Evolutionary conservation across 129 eudicot genomes (phyloP), one percentile per base, ranked within the genome.

Genomic region (Flaveria linearis): DNA sequence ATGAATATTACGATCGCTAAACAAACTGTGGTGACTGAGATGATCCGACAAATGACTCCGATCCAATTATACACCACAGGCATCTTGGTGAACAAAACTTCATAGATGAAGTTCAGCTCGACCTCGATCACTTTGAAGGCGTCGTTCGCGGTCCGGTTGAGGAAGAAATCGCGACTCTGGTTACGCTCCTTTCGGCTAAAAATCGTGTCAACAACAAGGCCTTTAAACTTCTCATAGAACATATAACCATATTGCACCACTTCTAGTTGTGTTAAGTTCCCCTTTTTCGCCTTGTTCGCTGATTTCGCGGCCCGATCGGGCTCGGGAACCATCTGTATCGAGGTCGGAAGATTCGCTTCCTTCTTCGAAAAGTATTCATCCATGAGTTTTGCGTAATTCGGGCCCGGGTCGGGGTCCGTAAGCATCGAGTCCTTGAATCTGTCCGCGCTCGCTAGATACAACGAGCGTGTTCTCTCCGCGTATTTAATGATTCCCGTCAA

Each of bases 61-160:
- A 33, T 3, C 7, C 1, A 11, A 17, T 30, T 42, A 28, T 76
- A 81, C 68, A 84, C 72, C 71, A 86, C 85, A 0, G 79, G 64
- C 26, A 82, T 56, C 80, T 90, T 90, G 14, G 92, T 90, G 78
- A 80, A 90, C 16, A 90, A 87, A 75, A 76, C 87, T 0, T 84
- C 92, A 74, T 88, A 88, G 45, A 86, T 72, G 86, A 88, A 82
- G 69, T 88, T 90, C 17, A 86, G 69, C 73, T 90, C 96, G 13
- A 82, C 86, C 70, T 85, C 89, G 2, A 87, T 66, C 9, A 90
- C 87, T 28, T 58, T 52, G 60, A 87, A 85, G 8, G 96, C 92
- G 13, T 90, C 90, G 47, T 55, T 5, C 1, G 87, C 74, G 0
- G 66, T 79, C 50, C 82, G 72, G 10, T 69, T 69, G 3, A 87